A percentile compares a stretch with the other conserved stretches of the same genome.
Evolutionary conservation across 768 basidiomycete species (phyloP).

Genomic region (Boletus pseudo-olivaceus): DNA sequence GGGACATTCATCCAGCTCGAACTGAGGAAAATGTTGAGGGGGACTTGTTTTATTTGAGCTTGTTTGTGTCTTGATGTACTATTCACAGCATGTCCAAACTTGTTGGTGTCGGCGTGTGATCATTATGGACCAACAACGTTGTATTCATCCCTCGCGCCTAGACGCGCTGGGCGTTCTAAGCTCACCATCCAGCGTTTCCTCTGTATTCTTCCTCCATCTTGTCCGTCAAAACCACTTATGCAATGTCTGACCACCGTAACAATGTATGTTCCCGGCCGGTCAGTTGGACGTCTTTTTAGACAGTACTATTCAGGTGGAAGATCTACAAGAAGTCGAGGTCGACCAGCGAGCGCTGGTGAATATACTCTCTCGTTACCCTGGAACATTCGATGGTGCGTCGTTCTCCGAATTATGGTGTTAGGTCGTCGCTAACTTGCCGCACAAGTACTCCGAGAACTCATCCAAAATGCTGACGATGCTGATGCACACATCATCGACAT

Average conservation of each 20-base stretch:
- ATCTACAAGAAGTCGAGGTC: slow-evolving; percentile 14
- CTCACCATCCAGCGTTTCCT: background rate
- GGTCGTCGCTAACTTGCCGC: background rate
- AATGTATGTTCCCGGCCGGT: background rate
- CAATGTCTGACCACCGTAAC: background rate
- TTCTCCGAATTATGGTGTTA: background rate
- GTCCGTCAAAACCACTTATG: background rate
- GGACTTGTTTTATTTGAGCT: background rate
- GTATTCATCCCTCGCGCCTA: background rate
- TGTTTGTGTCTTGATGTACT: background rate
- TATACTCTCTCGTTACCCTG: slow-evolving; percentile 18
- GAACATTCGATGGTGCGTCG: slow-evolving; percentile 6
- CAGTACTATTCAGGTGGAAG: background rate
- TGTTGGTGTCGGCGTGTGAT: background rate
- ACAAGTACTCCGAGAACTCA: slow-evolving; percentile 47
- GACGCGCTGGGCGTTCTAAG: background rate
- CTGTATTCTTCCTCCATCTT: background rate
- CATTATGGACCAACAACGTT: slow-evolving; percentile 10
- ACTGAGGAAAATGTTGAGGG: background rate
- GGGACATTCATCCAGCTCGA: too few relatives aligned
- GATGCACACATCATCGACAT: slow-evolving; percentile 34
- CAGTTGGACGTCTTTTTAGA: background rate
- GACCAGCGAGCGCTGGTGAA: slow-evolving; percentile 15
- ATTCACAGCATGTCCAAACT: background rate
- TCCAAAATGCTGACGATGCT: slow-evolving; percentile 58